Conservation (phyloP, 371 early-diverging fungal genomes). For the Circinella umbellata region DNA sequence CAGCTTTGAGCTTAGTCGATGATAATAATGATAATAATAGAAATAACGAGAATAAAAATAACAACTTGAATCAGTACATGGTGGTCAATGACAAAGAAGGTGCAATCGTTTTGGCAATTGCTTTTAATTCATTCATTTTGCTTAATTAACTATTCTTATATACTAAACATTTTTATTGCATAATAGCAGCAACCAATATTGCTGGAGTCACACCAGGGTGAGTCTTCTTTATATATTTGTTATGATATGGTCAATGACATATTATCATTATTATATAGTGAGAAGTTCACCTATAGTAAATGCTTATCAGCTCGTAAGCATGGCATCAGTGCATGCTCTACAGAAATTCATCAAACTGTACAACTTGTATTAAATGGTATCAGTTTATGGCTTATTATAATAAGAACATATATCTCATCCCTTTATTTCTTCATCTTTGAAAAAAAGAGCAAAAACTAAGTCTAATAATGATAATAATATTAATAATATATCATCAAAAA, state of each 20-base stretch:
- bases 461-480: neutral
- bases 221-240: too few relatives aligned
- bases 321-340: neutral
- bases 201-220: neutral
- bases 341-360: conserved; percentile 13
- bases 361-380: conserved; percentile 15
- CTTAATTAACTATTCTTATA: too few relatives aligned
- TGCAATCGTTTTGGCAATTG: neutral
- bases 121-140: too few relatives aligned
- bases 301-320: neutral
- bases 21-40: neutral
- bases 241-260: too few relatives aligned
- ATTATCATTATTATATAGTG: neutral
- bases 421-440: neutral
- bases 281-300: neutral
- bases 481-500: neutral
- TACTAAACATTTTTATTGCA: too few relatives aligned
- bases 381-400: too few relatives aligned
- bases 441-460: neutral
- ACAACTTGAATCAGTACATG: neutral
- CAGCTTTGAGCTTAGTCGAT: neutral
- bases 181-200: neutral
- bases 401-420: too few relatives aligned
- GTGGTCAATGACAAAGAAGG: neutral
- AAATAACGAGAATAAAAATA: too few relatives aligned